A percentile compares a stretch with the other conserved stretches of the same genome.
Evolutionary conservation across 2,329 filamentous ascomycete species (phyloP).

Genomic region (Coleophoma eucalyptorum): DNA sequence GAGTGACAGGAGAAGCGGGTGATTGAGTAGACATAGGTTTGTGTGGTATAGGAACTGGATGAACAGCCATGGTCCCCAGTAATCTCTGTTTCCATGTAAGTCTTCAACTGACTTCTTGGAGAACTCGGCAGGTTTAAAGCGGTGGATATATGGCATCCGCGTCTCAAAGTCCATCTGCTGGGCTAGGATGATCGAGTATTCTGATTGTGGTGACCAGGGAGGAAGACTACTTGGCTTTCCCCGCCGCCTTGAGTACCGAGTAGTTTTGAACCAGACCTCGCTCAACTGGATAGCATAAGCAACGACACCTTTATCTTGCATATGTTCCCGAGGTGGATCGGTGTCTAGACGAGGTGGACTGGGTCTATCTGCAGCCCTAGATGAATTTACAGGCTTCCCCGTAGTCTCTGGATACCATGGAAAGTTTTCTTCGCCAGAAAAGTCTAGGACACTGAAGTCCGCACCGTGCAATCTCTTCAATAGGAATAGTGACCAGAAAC

Average conservation of each 20-base stretch:
- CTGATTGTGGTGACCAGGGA: slow-evolving; percentile 45
- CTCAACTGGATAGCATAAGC: slow-evolving; percentile 41
- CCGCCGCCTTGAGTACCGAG: slow-evolving; percentile 40
- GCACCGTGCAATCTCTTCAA: slow-evolving; percentile 28
- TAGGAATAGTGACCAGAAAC: slow-evolving; percentile 29
- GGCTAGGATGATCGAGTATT: slow-evolving; percentile 45
- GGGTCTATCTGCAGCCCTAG: not conserved
- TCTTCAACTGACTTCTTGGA: slow-evolving; percentile 35
- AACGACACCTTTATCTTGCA: slow-evolving; percentile 35
- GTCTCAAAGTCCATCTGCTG: slow-evolving; percentile 49
- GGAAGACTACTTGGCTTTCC: slow-evolving; percentile 38
- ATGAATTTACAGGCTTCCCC: slow-evolving; percentile 7
- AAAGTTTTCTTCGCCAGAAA: slow-evolving; percentile 29
- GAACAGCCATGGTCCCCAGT: slow-evolving; percentile 50
- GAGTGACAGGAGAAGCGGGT: slow-evolving; percentile 48
- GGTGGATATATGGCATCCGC: slow-evolving; percentile 43
- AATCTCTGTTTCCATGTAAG: slow-evolving; percentile 40
- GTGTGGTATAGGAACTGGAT: slow-evolving; percentile 49
- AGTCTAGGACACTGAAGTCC: slow-evolving; percentile 34
- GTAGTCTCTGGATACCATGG: slow-evolving; percentile 35
- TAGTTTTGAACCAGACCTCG: slow-evolving; percentile 43
- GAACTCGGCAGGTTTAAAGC: slow-evolving; percentile 45
- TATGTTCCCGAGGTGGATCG: slow-evolving; percentile 13
- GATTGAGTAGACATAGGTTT: slow-evolving; percentile 48
- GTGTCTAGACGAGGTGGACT: slow-evolving; percentile 1